Evolutionary conservation across 2,329 filamentous ascomycete species (phyloP), one percentile per base, ranked within the genome.

Genomic region (Ophidiomyces ophidiicola): DNA sequence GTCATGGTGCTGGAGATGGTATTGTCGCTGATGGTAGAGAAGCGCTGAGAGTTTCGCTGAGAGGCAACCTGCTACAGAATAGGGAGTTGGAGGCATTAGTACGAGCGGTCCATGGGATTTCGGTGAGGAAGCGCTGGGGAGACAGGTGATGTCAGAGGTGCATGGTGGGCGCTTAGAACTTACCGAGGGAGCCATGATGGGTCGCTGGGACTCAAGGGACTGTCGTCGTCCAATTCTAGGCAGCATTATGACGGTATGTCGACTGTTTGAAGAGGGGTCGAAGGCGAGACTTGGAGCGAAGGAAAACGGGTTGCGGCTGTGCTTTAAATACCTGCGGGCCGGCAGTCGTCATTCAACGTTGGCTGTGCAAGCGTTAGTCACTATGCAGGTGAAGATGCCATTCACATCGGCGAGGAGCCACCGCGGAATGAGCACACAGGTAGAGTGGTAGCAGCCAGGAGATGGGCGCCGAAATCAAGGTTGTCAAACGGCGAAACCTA

Each of bases 131-230:
- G 36, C 25, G 42, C 36, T 41, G 44, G 35, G 34, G 36, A 36
- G 46, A 55, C 45, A 8, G n/a, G 15, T 8, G 21, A 26, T 14
- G 2, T 23, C 30, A 28, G 18, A 23, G 21, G 15, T 2, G 7
- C 7, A 19, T 17, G 5, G 23, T 21, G 42, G 19, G 42, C 10
- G 34, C 20, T 40, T 40, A 36, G 39, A 37, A 58, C 63, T 50
- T 64, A 73, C 70, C 44, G 66, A 69, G 32, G 66, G 64, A 31
- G 67, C 61, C 67, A 73, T 71, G 44, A 73, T 73, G 35, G 70
- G 70, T 39, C 70, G 59, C 49, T 69, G 65, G 26, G 70, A 73
- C 38, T 73, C 70, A 8, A 71, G 54, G 38, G 69, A 72, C 34
- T 60, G 59, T 45, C 60, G 18, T 14, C 36, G 29, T 19, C 29